Evolutionary conservation across 2,329 filamentous ascomycete species (phyloP).

Genomic region (Dichotomopilus funicola): DNA sequence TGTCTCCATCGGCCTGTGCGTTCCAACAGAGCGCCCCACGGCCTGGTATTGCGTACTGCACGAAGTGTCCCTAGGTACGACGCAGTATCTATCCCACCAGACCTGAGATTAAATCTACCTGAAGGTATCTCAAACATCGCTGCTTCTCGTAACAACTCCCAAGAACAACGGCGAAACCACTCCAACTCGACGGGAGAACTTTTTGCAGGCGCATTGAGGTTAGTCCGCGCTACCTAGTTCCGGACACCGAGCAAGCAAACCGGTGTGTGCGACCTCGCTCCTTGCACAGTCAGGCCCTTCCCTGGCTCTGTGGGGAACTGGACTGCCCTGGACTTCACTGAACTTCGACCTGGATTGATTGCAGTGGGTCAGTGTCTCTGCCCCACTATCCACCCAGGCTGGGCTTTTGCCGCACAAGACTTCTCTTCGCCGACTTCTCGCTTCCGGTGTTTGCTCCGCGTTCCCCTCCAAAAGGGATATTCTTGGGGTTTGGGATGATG

Average conservation of each 20-base stretch:
- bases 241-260: constrained; percentile 8
- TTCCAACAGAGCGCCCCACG: too few species aligned
- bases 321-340: not conserved
- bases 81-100: too few species aligned
- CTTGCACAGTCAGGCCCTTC: not conserved
- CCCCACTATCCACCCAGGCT: constrained; percentile 13
- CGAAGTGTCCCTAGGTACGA: too few species aligned
- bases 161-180: too few species aligned
- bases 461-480: constrained; percentile 31
- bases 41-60: too few species aligned
- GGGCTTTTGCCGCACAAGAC: constrained; percentile 13
- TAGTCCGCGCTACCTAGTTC: not conserved
- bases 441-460: constrained; percentile 2
- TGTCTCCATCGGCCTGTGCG: too few species aligned
- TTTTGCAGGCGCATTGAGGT: too few species aligned
- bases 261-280: not conserved
- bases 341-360: not conserved
- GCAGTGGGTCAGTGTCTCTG: constrained; percentile 3
- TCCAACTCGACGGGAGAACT: too few species aligned
- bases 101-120: too few species aligned
- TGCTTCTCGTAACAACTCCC: too few species aligned
- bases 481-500: constrained; percentile 46
- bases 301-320: not conserved
- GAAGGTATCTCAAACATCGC: too few species aligned
- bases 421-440: constrained; percentile 8